These are phyloP conservation scores for Akanthomyces uredinophilus DNA, from an alignment of 2,329 filamentous ascomycete species.

Conservation along the genomic window DNA sequence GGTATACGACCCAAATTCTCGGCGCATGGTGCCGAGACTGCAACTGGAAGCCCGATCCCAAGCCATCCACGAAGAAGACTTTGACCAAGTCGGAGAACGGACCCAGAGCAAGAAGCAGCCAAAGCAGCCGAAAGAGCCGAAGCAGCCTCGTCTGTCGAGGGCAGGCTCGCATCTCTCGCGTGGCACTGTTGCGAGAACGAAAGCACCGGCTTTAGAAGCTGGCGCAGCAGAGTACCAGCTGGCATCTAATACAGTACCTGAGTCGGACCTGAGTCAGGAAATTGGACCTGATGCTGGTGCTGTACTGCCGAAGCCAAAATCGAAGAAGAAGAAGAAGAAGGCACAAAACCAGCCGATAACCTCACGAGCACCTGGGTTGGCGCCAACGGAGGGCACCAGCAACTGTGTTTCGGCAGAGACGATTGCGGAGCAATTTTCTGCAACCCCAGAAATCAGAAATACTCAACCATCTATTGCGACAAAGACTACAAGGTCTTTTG, in stretches of 20 bases:
- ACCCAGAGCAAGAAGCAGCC: conserved; percentile 10
- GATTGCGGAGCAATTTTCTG: neutral
- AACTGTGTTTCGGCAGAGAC: neutral
- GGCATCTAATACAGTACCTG: neutral
- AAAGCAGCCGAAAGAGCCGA: conserved; percentile 38
- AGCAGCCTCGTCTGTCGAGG: conserved; percentile 31
- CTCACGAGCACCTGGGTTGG: neutral
- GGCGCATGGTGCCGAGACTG: conserved; percentile 51
- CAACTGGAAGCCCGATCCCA: conserved; percentile 41
- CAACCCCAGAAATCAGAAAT: neutral
- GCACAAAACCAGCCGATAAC: neutral
- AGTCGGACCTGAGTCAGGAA: neutral
- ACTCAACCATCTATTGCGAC: neutral
- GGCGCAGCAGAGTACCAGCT: conserved; percentile 17
- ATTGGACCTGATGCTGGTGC: conserved; percentile 6
- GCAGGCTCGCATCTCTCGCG: conserved; percentile 43
- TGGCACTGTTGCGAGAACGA: conserved; percentile 49
- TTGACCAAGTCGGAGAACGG: neutral
- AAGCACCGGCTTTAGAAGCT: conserved; percentile 41
- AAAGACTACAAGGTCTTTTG: neutral
- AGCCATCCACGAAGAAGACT: conserved; percentile 28
- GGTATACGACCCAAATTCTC: conserved; percentile 62
- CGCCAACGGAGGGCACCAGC: neutral
- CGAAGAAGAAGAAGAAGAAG: conserved; percentile 17
- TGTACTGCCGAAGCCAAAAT: neutral